A percentile compares a stretch with the other conserved stretches of the same genome.
These are phyloP conservation scores for Arachis monticola DNA, from an alignment of 331 rosid species.

Conservation along the genomic window DNA sequence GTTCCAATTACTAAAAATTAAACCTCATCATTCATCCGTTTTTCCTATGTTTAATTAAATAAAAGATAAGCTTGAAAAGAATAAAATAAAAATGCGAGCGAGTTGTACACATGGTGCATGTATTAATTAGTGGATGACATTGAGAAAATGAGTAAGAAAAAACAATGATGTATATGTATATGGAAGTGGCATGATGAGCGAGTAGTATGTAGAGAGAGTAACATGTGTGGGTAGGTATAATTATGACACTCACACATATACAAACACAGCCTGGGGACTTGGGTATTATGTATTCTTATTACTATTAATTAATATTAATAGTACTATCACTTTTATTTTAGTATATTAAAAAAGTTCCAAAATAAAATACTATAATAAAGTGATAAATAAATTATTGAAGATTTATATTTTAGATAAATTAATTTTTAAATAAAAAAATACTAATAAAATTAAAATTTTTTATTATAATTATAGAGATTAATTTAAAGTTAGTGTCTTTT, in stretches of 20 bases:
- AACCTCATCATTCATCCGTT: not conserved
- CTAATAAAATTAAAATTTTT: too few species aligned
- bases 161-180: too few species aligned
- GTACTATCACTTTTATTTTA: too few species aligned
- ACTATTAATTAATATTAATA: too few species aligned
- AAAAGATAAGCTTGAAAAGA: not conserved
- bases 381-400: too few species aligned
- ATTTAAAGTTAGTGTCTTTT: too few species aligned
- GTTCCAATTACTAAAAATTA: not conserved
- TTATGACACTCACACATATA: not conserved
- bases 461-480: too few species aligned
- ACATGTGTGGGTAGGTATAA: constrained; percentile 10
- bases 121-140: not conserved
- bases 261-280: not conserved
- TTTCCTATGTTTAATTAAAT: not conserved
- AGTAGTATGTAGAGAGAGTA: constrained; percentile 35
- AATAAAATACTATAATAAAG: too few species aligned
- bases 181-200: constrained; percentile 14
- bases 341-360: too few species aligned
- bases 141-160: too few species aligned
- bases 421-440: too few species aligned
- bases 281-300: not conserved
- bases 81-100: not conserved
- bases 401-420: too few species aligned
- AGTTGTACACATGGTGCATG: not conserved